Base-by-base conservation (phyloP, 2,329 filamentous ascomycete genomes). In the Fusarium praegraminearum region DNA sequence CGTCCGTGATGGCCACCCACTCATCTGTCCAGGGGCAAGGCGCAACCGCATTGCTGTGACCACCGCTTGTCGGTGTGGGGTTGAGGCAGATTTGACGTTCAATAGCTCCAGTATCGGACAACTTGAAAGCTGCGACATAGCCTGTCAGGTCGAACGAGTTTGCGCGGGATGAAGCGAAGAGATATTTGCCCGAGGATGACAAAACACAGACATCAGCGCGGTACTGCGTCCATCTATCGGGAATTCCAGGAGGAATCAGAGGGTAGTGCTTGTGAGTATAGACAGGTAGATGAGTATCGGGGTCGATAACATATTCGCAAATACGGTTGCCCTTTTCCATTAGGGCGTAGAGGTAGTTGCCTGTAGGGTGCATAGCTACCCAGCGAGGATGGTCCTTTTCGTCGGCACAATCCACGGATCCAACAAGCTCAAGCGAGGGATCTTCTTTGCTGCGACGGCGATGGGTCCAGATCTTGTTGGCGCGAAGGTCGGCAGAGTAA, bases 251-350 rank as follows among this genome's bases (percentile, higher is more conserved):
- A 1, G 93, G 93, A 70, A 97, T 92, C 49, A 97, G 84, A 4
- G 93, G 93, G 78, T 89, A 97, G 55, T 87, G 85, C 70, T 90
- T 88, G 76, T 91, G 87, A 7, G 93, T 97, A 81, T 93, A 96
- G 20, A 93, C 86, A 15, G 93, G 93, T 76, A 93, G 81, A 78
- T 89, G 91, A 6, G 91, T 93, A 45, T 83, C 78, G 58, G 89
- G 87, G 78, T 96, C 91, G 79, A 97, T 89, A 70, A 92, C 86
- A 80, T 96, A 97, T 74, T 94, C 91, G 78, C 89, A 93, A 59
- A 97, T 82, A 53, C 91, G 85, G 82, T 97, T 97, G 57, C 93
- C 93, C n/a, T 90, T 91, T 80, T 97, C 93, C 92, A 96, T 97
- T 72, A 97, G 85, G 10, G 88, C 93, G 80, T 97, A 97, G 59